Evolutionary conservation across 192 early-diverging fungal genomes (phyloP), one percentile per base, ranked within the genome.

Genomic region (Thamnidium elegans): DNA sequence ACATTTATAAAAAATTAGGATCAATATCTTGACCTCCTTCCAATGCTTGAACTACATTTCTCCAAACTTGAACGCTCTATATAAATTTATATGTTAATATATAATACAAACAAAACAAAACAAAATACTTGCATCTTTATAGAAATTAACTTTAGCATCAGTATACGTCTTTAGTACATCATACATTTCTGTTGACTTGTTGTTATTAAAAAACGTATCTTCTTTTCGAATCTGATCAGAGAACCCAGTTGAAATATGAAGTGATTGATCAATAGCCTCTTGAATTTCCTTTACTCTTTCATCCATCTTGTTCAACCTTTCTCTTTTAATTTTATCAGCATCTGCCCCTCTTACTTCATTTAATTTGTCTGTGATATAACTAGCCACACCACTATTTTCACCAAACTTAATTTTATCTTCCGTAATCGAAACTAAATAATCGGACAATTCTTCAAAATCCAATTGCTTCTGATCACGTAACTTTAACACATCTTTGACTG

Each of bases 391-490:
- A 5, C 84, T 87, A 36, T 86, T 80, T 60, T 82, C 83, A 32
- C 86, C 55, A 45, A 90, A 75, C 11, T 87, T 82, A 23, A 93
- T 91, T 45, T 88, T 81, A 47, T 98, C 94, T 3, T 84, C 70
- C 2, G 73, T 71, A 14, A 88, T 83, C 50, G 84, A 81, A 67
- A 88, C 79, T 46, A 94, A 74, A 54, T 89, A 95, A 55, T 86
- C 81, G 7, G 87, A 81, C 36, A 98, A 77, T 54, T 94, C 96
- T 74, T 98, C 95, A 72, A 86, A 87, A 81, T 98, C 96, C 3
- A 95, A 76, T 75, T 98, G 96, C 75, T 97, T 97, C 72, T 98
- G 94, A 74, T 98, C 96, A 15, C 95, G 80, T 59, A 87, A 62
- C 62, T 87, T 89, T 23, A 98, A 79, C 21, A 92, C 84, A 64